A percentile compares a stretch with the other conserved stretches of the same genome.
Conservation (phyloP, 768 basidiomycete species). For the Lyophyllum decastes region DNA sequence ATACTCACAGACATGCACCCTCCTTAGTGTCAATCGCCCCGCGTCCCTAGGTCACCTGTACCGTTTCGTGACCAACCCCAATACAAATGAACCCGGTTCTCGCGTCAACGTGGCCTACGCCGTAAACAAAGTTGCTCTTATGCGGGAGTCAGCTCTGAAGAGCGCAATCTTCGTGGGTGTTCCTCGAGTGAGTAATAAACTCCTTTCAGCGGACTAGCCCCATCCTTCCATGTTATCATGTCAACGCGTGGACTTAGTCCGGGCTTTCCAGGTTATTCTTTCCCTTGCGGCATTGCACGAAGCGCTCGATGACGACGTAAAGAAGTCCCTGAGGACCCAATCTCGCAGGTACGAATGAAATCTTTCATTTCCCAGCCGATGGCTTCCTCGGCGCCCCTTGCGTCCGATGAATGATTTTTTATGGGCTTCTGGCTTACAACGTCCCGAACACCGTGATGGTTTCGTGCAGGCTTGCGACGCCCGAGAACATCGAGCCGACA, state of each 20-base stretch:
- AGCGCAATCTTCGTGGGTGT: constrained; percentile 89
- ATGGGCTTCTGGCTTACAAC: constrained; percentile 15
- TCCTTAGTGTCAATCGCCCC: constrained; percentile 82
- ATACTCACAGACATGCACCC: constrained; percentile 69
- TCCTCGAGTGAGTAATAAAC: constrained; percentile 62
- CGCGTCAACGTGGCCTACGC: constrained; percentile 52
- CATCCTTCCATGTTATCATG: constrained; percentile 7
- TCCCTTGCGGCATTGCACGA: constrained; percentile 76
- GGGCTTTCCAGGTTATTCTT: constrained; percentile 67
- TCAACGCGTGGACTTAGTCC: constrained; percentile 14
- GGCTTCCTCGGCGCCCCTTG: constrained; percentile 14
- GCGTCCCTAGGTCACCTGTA: constrained; percentile 80
- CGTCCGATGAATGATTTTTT: constrained; percentile 2
- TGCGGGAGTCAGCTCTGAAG: constrained; percentile 89
- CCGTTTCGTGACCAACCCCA: constrained; percentile 65
- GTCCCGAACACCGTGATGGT: constrained; percentile 12
- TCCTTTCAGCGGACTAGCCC: constrained; percentile 7
- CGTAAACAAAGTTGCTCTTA: constrained; percentile 75
- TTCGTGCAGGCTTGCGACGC: constrained; percentile 52
- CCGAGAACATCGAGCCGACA: constrained; percentile 70
- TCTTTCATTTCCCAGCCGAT: constrained; percentile 14
- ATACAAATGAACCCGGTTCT: constrained; percentile 37
- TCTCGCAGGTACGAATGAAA: constrained; percentile 56
- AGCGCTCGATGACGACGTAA: constrained; percentile 83
- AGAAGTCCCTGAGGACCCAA: constrained; percentile 61